phyloP scores from a whole-genome alignment of 169 alveolate genomes.

The Eimeria sp. region DNA sequence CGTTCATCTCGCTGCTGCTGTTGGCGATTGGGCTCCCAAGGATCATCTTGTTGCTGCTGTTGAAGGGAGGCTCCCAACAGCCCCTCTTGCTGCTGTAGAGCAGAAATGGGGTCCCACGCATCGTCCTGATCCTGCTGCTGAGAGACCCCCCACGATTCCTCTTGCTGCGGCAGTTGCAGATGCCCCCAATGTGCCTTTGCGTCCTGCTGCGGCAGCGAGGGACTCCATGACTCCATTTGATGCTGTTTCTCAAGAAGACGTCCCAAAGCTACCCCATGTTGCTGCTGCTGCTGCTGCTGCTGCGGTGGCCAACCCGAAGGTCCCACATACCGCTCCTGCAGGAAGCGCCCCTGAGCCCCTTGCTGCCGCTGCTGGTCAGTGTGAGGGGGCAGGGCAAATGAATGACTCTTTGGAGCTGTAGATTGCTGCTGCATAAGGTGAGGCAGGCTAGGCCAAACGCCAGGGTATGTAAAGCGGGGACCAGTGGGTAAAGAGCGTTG shows the following conservation, averaged over 20 bases:
- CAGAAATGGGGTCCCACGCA: neutral
- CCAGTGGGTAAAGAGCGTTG: too few species aligned
- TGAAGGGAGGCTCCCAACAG: neutral
- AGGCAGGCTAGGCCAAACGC: neutral
- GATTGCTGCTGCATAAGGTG: neutral
- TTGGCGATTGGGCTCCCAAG: neutral
- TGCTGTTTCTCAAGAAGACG: too few species aligned
- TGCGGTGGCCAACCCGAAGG: too few species aligned
- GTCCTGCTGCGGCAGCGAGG: neutral
- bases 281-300: too few species aligned
- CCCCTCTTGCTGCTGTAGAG: neutral
- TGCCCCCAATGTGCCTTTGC: neutral
- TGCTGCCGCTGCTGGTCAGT: neutral
- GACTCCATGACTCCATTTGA: too few species aligned
- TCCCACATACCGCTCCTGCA: too few species aligned
- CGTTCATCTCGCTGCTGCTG: neutral
- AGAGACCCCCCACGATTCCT: neutral
- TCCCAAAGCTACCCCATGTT: too few species aligned
- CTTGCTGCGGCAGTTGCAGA: neutral
- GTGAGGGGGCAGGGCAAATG: neutral
- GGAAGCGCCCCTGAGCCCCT: too few species aligned
- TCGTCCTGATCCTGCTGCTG: neutral
- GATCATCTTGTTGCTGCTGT: neutral
- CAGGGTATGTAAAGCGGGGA: too few species aligned
- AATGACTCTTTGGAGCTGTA: neutral